phyloP scores from a whole-genome alignment of 192 early-diverging fungal species.

The Allomyces macrogynus region DNA sequence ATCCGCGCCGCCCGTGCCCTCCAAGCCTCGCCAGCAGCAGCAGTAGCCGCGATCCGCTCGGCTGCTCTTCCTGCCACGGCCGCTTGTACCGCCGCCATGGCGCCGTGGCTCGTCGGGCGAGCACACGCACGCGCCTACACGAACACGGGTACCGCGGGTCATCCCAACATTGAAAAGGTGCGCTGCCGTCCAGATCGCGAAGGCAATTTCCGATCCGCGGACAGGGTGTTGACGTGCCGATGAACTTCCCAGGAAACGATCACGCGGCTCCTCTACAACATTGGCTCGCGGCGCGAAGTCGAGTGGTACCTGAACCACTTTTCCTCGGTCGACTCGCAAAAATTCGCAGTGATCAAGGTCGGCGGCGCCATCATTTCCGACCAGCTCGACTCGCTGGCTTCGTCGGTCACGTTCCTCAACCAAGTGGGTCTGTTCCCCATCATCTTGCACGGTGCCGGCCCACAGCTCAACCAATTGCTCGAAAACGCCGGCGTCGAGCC shows the following conservation, averaged over 20 bases:
- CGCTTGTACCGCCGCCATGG: too few relatives aligned
- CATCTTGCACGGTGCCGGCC: constrained; percentile 93
- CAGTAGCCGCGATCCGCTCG: too few relatives aligned
- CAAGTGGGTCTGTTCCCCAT: constrained; percentile 96
- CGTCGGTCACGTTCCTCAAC: constrained; percentile 88
- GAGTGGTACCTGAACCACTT: constrained; percentile 96
- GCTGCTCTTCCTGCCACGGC: too few relatives aligned
- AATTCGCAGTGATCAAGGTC: constrained; percentile 99
- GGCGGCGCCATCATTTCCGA: constrained; percentile 90
- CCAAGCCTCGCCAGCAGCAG: too few relatives aligned
- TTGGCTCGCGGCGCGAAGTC: constrained; percentile 96
- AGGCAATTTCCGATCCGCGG: too few relatives aligned
- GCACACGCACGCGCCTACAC: background rate
- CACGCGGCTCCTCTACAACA: constrained; percentile 82
- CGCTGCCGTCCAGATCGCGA: too few relatives aligned
- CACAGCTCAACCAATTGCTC: constrained; percentile 78
- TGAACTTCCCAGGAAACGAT: constrained; percentile 54
- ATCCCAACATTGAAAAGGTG: background rate
- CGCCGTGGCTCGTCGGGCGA: too few relatives aligned
- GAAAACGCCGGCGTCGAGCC: constrained; percentile 86
- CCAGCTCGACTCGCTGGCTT: constrained; percentile 82
- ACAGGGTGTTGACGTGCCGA: background rate
- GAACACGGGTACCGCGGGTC: background rate
- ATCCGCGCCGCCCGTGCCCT: too few relatives aligned
- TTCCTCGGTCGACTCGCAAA: constrained; percentile 91